Percentiles rank a stretch among this genome's conserved stretches.
These are phyloP conservation scores for Ceratopteris richardii DNA, from an alignment of 75 land plant species.

Conservation along the genomic window DNA sequence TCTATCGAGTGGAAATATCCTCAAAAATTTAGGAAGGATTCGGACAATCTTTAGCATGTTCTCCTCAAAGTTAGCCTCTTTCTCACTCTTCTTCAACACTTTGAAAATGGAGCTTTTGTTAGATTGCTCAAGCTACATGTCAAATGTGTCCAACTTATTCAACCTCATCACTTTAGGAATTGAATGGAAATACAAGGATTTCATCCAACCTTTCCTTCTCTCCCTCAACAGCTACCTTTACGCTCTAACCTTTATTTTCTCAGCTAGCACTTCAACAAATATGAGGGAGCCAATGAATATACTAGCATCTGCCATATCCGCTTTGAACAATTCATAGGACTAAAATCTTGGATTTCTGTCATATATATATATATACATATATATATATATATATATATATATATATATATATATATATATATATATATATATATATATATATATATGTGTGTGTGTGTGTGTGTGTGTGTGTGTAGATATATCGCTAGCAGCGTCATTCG, in stretches of 20 bases:
- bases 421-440: no score
- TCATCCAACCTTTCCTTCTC: slow-evolving; percentile 92
- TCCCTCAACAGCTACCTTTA: slow-evolving; percentile 76
- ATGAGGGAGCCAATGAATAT: slow-evolving; percentile 95
- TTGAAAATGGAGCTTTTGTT: slow-evolving; percentile 85
- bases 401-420: no score
- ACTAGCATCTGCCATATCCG: slow-evolving; percentile 87
- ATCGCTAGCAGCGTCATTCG: no score
- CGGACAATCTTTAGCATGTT: slow-evolving; percentile 93
- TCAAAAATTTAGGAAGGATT: slow-evolving; percentile 91
- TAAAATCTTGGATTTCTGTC: no score
- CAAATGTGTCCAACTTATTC: slow-evolving; percentile 91
- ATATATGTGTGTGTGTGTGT: no score
- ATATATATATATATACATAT: no score
- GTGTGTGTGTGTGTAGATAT: no score
- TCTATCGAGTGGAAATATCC: slow-evolving; percentile 93
- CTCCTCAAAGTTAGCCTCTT: slow-evolving; percentile 95
- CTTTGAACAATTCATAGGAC: slow-evolving; percentile 66
- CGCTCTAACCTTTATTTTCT: no score
- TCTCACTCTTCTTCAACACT: slow-evolving; percentile 81
- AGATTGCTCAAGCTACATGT: slow-evolving; percentile 93
- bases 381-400: no score
- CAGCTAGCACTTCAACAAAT: slow-evolving; percentile 93
- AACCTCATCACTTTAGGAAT: slow-evolving; percentile 99
- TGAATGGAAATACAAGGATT: slow-evolving; percentile 91